Base-by-base conservation (phyloP, 352 stramenopile species). In the Phytophthora pluvialis region DNA sequence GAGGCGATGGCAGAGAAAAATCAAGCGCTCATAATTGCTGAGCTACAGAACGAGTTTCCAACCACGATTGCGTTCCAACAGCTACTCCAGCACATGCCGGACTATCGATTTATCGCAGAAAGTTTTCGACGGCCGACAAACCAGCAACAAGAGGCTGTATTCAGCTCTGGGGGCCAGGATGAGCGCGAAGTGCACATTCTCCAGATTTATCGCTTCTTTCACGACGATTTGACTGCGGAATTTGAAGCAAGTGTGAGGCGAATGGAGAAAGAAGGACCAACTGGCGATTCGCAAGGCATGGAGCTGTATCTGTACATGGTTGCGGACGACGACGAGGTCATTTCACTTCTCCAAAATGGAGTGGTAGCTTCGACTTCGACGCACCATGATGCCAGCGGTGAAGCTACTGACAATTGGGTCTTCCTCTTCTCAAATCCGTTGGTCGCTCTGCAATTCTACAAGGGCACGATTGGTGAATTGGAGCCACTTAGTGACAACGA, bases 181-280 rank as follows among this genome's bases (percentile, higher is more conserved):
- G 33, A 54, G 4, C 40, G 60, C 4, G 43, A 47, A 29, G 58
- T 77, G 0, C 44, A 62, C 9, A 48, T 90, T 9, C 48, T 90
- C 25, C 68, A 86, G 54, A 75, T 83, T 16, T 75, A 87, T 47
- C 72, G 81, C 4, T 81, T 77, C 35, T 83, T 78, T 42, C 71
- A 88, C 21, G 57, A 73, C 0, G 67, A 77, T 10, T 42, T 86
- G 25, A 52, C 56, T 21, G 9, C 31, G 18, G 32, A 16, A 3
- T 90, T 83, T 59, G 73, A 80, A 21, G 43, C 47, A 16, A 43
- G 18, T 28, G 25, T 40, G 1, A 43, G 33, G 8, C 25, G 25
- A 64, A 35, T 61, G 21, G 59, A 59, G 49, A 44, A 31, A 12
- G 29, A 51, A 39, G 16, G 5, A 29, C 45, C 33, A 13, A 29